Percentiles rank a stretch among this genome's conserved stretches.
phyloP scores from a whole-genome alignment of 345 rosid genomes.

The Acer negundo region DNA sequence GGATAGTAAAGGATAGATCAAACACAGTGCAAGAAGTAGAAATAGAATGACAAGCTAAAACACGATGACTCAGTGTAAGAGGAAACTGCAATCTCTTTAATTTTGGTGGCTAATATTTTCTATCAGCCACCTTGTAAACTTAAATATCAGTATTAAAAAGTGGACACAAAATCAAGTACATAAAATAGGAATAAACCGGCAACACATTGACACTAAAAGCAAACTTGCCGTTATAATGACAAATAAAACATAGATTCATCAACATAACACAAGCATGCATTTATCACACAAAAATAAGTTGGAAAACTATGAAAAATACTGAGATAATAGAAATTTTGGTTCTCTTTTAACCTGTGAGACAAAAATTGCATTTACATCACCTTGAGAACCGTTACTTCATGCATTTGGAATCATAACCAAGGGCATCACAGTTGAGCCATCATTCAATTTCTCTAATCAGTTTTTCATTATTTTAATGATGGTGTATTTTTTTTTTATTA shows the following conservation, averaged over 20 bases:
- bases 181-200: not conserved
- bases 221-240: conserved; percentile 1
- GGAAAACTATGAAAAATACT: not conserved
- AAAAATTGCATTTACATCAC: not conserved
- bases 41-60: not conserved
- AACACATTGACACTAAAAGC: not conserved
- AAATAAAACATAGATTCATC: not conserved
- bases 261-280: not conserved
- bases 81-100: not conserved
- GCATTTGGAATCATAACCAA: not conserved
- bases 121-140: not conserved
- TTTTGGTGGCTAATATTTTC: conserved; percentile 2
- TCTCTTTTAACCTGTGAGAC: conserved; percentile 7
- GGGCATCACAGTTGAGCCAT: not conserved
- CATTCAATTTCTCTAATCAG: not conserved
- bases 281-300: not conserved
- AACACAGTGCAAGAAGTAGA: not conserved
- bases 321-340: not conserved
- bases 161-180: not conserved
- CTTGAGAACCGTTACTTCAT: not conserved
- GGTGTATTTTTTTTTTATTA: not conserved
- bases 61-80: no score
- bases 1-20: not conserved
- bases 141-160: not conserved
- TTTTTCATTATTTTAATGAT: not conserved